Base-by-base conservation (phyloP, 192 early-diverging fungal genomes). In the Phlyctochytrium arcticum region DNA sequence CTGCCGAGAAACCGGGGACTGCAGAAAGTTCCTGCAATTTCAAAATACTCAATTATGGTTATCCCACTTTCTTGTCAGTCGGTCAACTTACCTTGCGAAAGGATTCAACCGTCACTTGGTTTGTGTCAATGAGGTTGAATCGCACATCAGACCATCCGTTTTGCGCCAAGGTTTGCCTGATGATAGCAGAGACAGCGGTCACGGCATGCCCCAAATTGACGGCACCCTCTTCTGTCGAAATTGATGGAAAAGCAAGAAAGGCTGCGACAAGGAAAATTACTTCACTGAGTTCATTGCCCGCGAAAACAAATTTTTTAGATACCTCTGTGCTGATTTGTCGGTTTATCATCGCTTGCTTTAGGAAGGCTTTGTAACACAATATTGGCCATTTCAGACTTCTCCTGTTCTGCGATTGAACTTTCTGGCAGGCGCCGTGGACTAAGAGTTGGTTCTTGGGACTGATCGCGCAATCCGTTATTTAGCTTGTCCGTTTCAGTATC, bases 161-260 rank as follows among this genome's bases (percentile, higher is more conserved):
- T 1, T n/a, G 39, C 15, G 15, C 21, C 12, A 44, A 19, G 2
- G 21, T n/a, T 19, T 44, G 15, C 15, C 39, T 12, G 21, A 44
- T 44, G 39, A 53, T 30, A 27, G 19, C 29, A 15, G 50, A 53
- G 17, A 27, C 50, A 31, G 23, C 9, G 6, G 21, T 54, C 5
- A 54, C 64, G 7, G 64, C 64, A 24, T 24, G 6, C 6, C 12
- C 23, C 7, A 66, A 10, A 29, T 55, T 39, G 26, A 66, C 17
- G 10, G 55, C 53, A 31, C 64, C 64, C 31, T 66, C 64, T 7
- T 15, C 29, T 19, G 64, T 66, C 3, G 26, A 46, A 19, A 66
- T 30, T 27, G 64, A 66, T 15, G 53, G 54, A 30, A 66, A 21
- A 24, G 54, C 64, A 44, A 66, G n/a, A n/a, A n/a, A n/a, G n/a